Evolutionary conservation across 495 filamentous ascomycete species (phyloP).

Genomic region (Cryomyces antarcticus): DNA sequence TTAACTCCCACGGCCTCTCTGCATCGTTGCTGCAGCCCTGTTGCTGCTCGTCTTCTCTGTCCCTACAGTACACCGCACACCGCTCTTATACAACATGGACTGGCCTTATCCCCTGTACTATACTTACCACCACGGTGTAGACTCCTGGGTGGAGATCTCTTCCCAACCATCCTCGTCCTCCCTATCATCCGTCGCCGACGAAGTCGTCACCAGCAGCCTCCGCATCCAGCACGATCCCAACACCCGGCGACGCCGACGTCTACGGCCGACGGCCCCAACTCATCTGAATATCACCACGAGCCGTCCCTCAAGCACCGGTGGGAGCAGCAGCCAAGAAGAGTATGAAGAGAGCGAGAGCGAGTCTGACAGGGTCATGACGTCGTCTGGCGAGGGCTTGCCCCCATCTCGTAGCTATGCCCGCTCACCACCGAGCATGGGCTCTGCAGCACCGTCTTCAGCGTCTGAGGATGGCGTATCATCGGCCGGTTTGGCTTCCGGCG

Average conservation of each 20-base stretch:
- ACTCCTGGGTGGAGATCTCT: slow-evolving; percentile 91
- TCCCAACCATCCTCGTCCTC: slow-evolving; percentile 85
- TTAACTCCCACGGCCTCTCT: background rate
- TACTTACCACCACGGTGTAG: slow-evolving; percentile 23
- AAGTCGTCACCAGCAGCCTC: slow-evolving; percentile 72
- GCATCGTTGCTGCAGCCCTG: background rate
- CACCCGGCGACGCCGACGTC: slow-evolving; percentile 27
- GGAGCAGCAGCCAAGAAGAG: slow-evolving; percentile 70
- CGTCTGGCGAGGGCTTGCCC: slow-evolving; percentile 59
- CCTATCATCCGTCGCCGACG: slow-evolving; percentile 65
- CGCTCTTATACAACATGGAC: background rate
- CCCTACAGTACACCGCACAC: background rate
- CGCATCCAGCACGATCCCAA: slow-evolving; percentile 40
- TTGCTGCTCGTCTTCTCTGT: background rate
- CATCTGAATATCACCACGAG: slow-evolving; percentile 21
- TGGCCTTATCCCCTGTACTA: background rate
- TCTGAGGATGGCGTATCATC: slow-evolving; percentile 3
- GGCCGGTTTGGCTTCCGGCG: slow-evolving; percentile 23
- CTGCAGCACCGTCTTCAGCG: slow-evolving; percentile 1
- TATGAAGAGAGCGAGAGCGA: slow-evolving; percentile 76
- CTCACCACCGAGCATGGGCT: background rate
- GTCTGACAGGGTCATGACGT: slow-evolving; percentile 63
- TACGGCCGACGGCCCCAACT: slow-evolving; percentile 23
- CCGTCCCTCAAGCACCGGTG: slow-evolving; percentile 13
- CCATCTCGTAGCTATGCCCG: slow-evolving; percentile 5